Conservation (phyloP, 2,329 filamentous ascomycete species). For the Ciborinia camelliae region DNA sequence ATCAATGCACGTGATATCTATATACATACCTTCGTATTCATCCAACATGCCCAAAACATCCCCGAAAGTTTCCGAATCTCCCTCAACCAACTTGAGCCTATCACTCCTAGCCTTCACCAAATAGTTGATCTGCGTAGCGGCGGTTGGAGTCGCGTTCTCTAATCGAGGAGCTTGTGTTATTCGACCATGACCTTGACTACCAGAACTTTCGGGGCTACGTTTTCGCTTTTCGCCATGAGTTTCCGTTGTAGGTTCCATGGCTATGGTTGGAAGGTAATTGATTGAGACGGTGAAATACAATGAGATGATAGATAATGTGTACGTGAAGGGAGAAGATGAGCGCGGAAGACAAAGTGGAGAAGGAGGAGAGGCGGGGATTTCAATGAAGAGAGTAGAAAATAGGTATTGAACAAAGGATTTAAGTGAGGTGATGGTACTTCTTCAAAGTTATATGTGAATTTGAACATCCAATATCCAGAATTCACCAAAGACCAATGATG, state of each 20-base stretch:
- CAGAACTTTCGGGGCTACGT: conserved; percentile 28
- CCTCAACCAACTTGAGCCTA: conserved; percentile 50
- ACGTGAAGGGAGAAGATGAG: neutral
- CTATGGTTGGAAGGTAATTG: neutral
- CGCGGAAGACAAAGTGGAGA: conserved; percentile 6
- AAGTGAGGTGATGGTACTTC: too few species aligned
- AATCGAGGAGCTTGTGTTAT: conserved; percentile 25
- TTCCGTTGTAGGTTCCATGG: neutral
- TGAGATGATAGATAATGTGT: neutral
- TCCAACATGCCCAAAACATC: conserved; percentile 69
- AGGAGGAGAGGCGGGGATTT: conserved; percentile 10
- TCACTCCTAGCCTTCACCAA: conserved; percentile 45
- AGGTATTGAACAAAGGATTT: too few species aligned
- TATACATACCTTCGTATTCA: conserved; percentile 65
- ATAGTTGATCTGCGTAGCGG: conserved; percentile 50
- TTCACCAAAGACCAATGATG: neutral
- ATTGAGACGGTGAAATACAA: neutral
- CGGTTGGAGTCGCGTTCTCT: conserved; percentile 14
- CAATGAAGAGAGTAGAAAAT: too few species aligned
- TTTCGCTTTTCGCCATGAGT: conserved; percentile 29
- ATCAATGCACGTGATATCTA: conserved; percentile 8
- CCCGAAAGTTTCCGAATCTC: conserved; percentile 64
- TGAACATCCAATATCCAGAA: neutral
- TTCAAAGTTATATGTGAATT: too few species aligned
- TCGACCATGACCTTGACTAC: conserved; percentile 33